These are phyloP conservation scores for Stagonosporopsis rhizophila DNA, from an alignment of 2,329 filamentous ascomycete genomes.

Conservation along the genomic window DNA sequence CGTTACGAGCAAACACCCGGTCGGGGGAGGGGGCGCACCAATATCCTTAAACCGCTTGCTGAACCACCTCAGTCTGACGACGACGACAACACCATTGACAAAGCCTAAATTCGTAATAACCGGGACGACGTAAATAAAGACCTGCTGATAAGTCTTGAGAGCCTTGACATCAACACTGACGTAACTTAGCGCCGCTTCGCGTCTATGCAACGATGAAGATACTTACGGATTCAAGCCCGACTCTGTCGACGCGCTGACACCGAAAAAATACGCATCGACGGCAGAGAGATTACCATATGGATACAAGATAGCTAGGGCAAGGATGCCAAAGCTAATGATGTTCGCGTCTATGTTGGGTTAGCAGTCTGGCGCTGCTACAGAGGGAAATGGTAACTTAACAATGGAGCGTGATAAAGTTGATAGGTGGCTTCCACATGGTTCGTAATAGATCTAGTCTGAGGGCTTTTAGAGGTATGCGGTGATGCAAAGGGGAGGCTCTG, in stretches of 20 bases:
- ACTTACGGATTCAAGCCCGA: slow-evolving; percentile 59
- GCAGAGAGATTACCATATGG: slow-evolving; percentile 52
- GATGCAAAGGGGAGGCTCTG: not conserved
- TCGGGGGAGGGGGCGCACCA: slow-evolving; percentile 17
- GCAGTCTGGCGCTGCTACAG: not conserved
- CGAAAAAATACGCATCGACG: slow-evolving; percentile 60
- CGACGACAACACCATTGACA: slow-evolving; percentile 59
- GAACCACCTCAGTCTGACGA: slow-evolving; percentile 60
- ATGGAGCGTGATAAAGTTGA: slow-evolving; percentile 34
- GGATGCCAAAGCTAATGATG: slow-evolving; percentile 48
- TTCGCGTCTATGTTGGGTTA: slow-evolving; percentile 48
- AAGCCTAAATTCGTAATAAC: slow-evolving; percentile 59
- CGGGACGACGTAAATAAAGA: slow-evolving; percentile 60
- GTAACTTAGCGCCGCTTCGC: slow-evolving; percentile 35
- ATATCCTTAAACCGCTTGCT: slow-evolving; percentile 53
- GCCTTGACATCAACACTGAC: slow-evolving; percentile 59
- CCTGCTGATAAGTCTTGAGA: slow-evolving; percentile 59
- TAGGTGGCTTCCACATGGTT: slow-evolving; percentile 28
- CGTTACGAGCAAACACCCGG: no score
- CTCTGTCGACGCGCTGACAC: slow-evolving; percentile 58
- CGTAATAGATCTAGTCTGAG: not conserved
- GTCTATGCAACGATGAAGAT: not conserved
- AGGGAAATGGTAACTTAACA: slow-evolving; percentile 20
- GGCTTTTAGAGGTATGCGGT: not conserved
- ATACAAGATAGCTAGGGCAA: slow-evolving; percentile 49